Conservation (phyloP, 208 protist genomes). For the Giardia muris region DNA sequence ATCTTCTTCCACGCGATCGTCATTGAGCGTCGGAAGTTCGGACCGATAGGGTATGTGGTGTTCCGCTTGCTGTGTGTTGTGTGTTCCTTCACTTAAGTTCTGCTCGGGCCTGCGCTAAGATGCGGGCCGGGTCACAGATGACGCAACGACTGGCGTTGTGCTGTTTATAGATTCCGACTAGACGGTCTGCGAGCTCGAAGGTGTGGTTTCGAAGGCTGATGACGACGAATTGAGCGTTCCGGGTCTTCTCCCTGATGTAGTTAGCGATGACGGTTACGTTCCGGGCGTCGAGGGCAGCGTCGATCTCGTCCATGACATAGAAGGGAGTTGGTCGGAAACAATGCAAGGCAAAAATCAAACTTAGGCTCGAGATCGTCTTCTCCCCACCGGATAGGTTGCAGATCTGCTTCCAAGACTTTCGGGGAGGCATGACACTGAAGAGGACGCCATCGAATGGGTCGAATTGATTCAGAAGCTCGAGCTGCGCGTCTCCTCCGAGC, state of each 20-base stretch:
- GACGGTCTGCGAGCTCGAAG: constrained; percentile 71
- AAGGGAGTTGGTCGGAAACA: constrained; percentile 97
- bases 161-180: constrained; percentile 98
- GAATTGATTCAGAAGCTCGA: constrained; percentile 87
- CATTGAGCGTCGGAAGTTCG: constrained; percentile 90
- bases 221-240: constrained; percentile 98
- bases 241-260: constrained; percentile 82
- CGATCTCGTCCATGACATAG: constrained; percentile 99
- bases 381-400: constrained; percentile 97
- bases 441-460: constrained; percentile 53
- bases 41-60: constrained; percentile 77
- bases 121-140: constrained; percentile 33
- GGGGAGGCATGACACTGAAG: constrained; percentile 81
- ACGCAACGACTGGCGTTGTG: constrained; percentile 78
- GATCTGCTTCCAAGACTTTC: constrained; percentile 99
- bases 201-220: constrained; percentile 78
- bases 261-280: constrained; percentile 94
- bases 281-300: constrained; percentile 97
- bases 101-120: not conserved
- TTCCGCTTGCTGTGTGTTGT: no score
- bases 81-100: no score
- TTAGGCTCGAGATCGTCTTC: constrained; percentile 66
- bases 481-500: constrained; percentile 88
- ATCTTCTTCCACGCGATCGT: constrained; percentile 88
- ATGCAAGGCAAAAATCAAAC: constrained; percentile 87